Evolutionary conservation across 1,284 basidiomycete genomes (phyloP), one percentile per base, ranked within the genome.

Genomic region (Marasmius fiardii): DNA sequence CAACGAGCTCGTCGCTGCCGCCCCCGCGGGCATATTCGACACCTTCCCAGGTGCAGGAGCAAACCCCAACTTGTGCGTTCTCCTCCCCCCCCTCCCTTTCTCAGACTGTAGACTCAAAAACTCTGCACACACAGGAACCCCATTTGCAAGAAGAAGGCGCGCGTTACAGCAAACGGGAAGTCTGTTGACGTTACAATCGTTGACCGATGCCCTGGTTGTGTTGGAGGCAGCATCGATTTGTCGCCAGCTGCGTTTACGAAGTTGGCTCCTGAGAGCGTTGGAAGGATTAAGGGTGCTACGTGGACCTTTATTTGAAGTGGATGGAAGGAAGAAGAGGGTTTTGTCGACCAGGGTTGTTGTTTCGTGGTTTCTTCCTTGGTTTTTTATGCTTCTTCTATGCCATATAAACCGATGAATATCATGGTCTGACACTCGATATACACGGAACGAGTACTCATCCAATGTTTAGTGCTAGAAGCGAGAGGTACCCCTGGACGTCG

Each of bases 161-260:
- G 45, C 8, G 53, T 39, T 16, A 26, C 41, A 52, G 56, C 34
- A 33, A 21, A 23, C 18, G 58, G 54, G 11, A 65, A 60, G 51
- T 57, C 61, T 1, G 61, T 64, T 0, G 54, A 51, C 3, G 64
- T 64, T 11, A 55, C 53, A 12, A 52, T 65, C 10, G 56, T 58
- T 12, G 67, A 68, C 44, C 59, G 58, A 43, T 68, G 67, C 50
- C 44, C 60, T 1, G 62, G 63, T 18, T 68, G 65, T 48, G 43
- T 37, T 2, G 61, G 61, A 7, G 51, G 48, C 11, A 56, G 33
- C 44, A 59, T 68, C 28, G 67, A 68, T 44, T 58, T 68, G 23
- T 64, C 61, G 23, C 61, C 62, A 6, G 55, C 63, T n/a, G 63
- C 60, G 18, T 68, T 68, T 57, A 20, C 53, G 6, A 11, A 53